Evolutionary conservation across 1,284 basidiomycete species (phyloP).

Genomic region (Trametes sp.): DNA sequence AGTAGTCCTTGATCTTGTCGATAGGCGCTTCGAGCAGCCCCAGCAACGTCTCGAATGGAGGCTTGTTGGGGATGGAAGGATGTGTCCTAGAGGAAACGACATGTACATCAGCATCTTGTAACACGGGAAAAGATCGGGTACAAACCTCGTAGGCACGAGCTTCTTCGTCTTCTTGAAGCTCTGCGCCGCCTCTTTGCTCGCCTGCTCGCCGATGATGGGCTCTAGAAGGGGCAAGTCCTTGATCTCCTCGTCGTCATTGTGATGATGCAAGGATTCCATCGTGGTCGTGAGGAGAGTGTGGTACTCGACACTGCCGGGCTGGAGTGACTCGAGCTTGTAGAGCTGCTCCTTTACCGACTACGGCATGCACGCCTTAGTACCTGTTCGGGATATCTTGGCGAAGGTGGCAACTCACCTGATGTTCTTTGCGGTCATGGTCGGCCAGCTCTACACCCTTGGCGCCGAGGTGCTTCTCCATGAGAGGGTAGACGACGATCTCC

Average conservation of each 20-base stretch:
- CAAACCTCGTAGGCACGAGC: slow-evolving; percentile 66
- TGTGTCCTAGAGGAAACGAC: slow-evolving; percentile 56
- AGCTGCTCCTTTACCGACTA: slow-evolving; percentile 58
- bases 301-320: slow-evolving; percentile 53
- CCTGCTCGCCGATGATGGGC: slow-evolving; percentile 50
- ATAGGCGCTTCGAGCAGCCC: slow-evolving; percentile 64
- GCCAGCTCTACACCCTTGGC: slow-evolving; percentile 59
- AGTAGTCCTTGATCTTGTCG: slow-evolving; percentile 67
- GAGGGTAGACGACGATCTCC: slow-evolving; percentile 72
- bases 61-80: slow-evolving; percentile 59
- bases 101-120: too few species aligned
- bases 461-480: slow-evolving; percentile 70
- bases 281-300: slow-evolving; percentile 50
- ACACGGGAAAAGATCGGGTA: not conserved
- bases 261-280: slow-evolving; percentile 56
- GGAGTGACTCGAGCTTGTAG: slow-evolving; percentile 53
- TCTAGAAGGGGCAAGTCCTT: slow-evolving; percentile 64
- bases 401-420: slow-evolving; percentile 49
- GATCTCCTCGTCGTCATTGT: slow-evolving; percentile 64
- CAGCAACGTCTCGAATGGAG: slow-evolving; percentile 67
- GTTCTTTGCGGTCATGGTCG: slow-evolving; percentile 66
- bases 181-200: slow-evolving; percentile 51
- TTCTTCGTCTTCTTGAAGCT: slow-evolving; percentile 67
- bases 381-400: not conserved
- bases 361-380: not conserved